Conservation (phyloP, 768 basidiomycete species). For the Tricholoma furcatifolium region DNA sequence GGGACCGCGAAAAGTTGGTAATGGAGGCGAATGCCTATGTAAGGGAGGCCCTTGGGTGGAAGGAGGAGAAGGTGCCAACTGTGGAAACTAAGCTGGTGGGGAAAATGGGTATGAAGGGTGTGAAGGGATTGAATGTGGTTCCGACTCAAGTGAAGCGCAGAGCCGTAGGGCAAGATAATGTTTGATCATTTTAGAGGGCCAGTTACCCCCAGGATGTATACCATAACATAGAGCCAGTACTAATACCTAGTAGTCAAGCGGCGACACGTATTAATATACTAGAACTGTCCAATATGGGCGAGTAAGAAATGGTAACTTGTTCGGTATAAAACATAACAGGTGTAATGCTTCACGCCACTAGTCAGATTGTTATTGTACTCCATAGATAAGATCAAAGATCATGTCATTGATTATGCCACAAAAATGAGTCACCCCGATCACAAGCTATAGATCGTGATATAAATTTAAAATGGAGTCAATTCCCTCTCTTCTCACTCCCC, state of each 20-base stretch:
- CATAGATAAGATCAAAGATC: slow-evolving; percentile 16
- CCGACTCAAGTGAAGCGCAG: too few species aligned
- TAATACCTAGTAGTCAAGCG: too few species aligned
- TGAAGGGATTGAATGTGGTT: slow-evolving; percentile 25
- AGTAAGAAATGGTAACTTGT: too few species aligned
- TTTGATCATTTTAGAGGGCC: too few species aligned
- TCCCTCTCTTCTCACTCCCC: slow-evolving; percentile 17
- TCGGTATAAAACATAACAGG: too few species aligned
- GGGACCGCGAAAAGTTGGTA: slow-evolving; percentile 40
- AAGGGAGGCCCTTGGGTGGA: slow-evolving; percentile 34
- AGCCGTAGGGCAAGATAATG: too few species aligned
- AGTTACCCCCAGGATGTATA: too few species aligned
- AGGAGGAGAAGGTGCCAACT: slow-evolving; percentile 25
- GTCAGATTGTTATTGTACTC: slow-evolving; percentile 1
- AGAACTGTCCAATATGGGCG: too few species aligned
- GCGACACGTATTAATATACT: too few species aligned
- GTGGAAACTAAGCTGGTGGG: slow-evolving; percentile 44
- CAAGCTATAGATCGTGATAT: slow-evolving; percentile 9
- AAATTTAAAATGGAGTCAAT: slow-evolving; percentile 13
- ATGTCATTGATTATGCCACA: slow-evolving; percentile 7
- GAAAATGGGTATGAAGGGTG: slow-evolving; percentile 48
- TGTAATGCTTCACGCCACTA: too few species aligned
- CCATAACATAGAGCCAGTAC: too few species aligned
- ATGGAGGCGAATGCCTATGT: slow-evolving; percentile 36
- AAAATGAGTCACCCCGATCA: slow-evolving; percentile 11